phyloP scores from a whole-genome alignment of 2,329 filamentous ascomycete genomes.

The Colletotrichum scovillei region DNA sequence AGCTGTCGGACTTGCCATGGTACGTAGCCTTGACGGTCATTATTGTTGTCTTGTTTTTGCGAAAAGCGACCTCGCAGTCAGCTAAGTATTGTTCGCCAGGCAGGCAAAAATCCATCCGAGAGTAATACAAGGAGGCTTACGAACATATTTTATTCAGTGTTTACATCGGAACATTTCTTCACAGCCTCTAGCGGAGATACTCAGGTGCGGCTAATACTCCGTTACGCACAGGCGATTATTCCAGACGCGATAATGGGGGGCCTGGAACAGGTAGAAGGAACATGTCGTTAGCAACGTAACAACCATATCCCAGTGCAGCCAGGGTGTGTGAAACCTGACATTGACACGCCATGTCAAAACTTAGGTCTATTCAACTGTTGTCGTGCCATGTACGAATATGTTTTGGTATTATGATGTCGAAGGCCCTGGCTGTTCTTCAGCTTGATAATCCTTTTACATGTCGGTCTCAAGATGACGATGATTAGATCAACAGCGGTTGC shows the following conservation, averaged over 20 bases:
- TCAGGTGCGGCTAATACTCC: background rate
- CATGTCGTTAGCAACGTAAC: background rate
- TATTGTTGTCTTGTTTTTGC: background rate
- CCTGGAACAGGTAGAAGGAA: background rate
- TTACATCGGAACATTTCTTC: background rate
- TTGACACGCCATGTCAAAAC: slow-evolving; percentile 4
- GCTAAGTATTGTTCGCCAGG: background rate
- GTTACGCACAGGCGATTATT: slow-evolving; percentile 8
- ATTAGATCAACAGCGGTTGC: background rate
- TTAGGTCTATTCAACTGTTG: slow-evolving; percentile 4
- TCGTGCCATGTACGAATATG: background rate
- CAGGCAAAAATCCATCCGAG: slow-evolving; percentile 6
- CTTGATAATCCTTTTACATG: background rate
- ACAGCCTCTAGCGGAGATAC: slow-evolving; percentile 3
- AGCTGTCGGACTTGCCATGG: background rate
- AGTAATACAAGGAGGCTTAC: slow-evolving; percentile 21
- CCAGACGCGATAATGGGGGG: slow-evolving; percentile 4
- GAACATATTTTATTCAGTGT: slow-evolving; percentile 19
- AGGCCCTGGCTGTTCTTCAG: background rate
- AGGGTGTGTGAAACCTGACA: slow-evolving; percentile 13
- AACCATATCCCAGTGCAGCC: slow-evolving; percentile 1
- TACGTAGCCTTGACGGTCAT: slow-evolving; percentile 12
- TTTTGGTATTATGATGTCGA: background rate
- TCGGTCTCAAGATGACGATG: slow-evolving; percentile 3
- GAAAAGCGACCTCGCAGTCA: background rate